Base-by-base conservation (phyloP, 805 yeast genomes). In the Starmerella apis region DNA sequence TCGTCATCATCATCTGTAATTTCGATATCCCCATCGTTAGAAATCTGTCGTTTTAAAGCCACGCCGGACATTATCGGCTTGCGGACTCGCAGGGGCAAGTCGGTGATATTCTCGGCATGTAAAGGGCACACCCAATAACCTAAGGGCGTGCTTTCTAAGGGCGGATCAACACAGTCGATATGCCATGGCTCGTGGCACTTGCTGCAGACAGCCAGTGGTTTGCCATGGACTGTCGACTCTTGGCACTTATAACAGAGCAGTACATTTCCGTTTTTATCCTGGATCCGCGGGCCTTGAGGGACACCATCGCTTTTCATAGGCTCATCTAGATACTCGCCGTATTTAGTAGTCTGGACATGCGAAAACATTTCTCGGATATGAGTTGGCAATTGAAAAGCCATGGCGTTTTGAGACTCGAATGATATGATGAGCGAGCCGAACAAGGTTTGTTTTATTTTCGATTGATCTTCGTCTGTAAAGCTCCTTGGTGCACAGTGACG, bases 151-250 rank as follows among this genome's bases (percentile, higher is more conserved):
- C 49, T 47, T 32, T 49, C 53, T 23, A 52, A 25, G 0, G 56
- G 59, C n/a, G 57, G 58, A 31, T 47, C 47, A 4, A 49, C 47
- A 47, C 57, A 59, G 45, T 48, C 60, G 42, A 51, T 56, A 48
- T 49, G 61, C 60, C 50, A 59, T 7, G 56, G 42, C 55, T 56
- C 43, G 75, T 83, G 19, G 78, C 77, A 67, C 86, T 96, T 57
- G 83, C 81, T 2, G 96, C 97, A 65, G 95, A 92, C 68, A 77
- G 80, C 97, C 96, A 90, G 64, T 81, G 84, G 41, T 72, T 71
- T 1, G 92, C 85, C 18, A 19, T 69, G 66, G 47, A 82, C 67
- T 0, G 86, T 92, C 4, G 92, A 79, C 20, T 70, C 68, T 0
- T 82, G 81, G 68, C 98, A 90, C 54, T 74, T 75, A 61, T 78